Evolutionary conservation across 495 filamentous ascomycete genomes (phyloP).

Genomic region (Penicillium herquei): DNA sequence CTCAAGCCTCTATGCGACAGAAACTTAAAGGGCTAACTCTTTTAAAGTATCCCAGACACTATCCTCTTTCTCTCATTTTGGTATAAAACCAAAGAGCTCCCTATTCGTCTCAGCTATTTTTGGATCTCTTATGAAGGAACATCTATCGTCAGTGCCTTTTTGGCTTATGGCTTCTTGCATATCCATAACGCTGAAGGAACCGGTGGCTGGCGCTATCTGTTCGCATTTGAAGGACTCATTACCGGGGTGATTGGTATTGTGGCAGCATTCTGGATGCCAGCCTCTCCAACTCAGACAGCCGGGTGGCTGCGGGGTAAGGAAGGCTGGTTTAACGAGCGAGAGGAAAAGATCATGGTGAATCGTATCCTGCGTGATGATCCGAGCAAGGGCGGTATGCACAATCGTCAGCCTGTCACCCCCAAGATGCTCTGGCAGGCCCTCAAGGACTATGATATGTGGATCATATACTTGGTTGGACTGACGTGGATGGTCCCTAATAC

Average conservation of each 20-base stretch:
- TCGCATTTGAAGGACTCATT: slow-evolving; percentile 51
- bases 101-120: slow-evolving; percentile 63
- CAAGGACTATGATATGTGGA: slow-evolving; percentile 54
- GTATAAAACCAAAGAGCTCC: slow-evolving; percentile 68
- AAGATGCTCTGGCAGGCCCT: slow-evolving; percentile 46
- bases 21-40: not conserved
- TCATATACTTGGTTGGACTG: slow-evolving; percentile 53
- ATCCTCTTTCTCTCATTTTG: slow-evolving; percentile 76
- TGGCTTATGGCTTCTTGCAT: slow-evolving; percentile 71
- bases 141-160: slow-evolving; percentile 63
- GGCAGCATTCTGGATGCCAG: slow-evolving; percentile 66
- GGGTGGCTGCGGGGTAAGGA: slow-evolving; percentile 67
- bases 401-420: slow-evolving; percentile 50
- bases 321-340: slow-evolving; percentile 62
- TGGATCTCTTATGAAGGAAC: slow-evolving; percentile 71
- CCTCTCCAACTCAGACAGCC: slow-evolving; percentile 69
- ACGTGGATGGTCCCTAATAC: slow-evolving; percentile 49
- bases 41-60: slow-evolving; percentile 41
- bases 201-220: slow-evolving; percentile 74
- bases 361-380: slow-evolving; percentile 72
- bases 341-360: slow-evolving; percentile 67
- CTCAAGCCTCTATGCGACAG: too few relatives aligned
- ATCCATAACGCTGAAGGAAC: slow-evolving; percentile 57
- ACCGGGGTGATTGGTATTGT: slow-evolving; percentile 64
- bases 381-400: slow-evolving; percentile 66